phyloP scores from a whole-genome alignment of 129 eudicot species.

The Dittrichia graveolens region DNA sequence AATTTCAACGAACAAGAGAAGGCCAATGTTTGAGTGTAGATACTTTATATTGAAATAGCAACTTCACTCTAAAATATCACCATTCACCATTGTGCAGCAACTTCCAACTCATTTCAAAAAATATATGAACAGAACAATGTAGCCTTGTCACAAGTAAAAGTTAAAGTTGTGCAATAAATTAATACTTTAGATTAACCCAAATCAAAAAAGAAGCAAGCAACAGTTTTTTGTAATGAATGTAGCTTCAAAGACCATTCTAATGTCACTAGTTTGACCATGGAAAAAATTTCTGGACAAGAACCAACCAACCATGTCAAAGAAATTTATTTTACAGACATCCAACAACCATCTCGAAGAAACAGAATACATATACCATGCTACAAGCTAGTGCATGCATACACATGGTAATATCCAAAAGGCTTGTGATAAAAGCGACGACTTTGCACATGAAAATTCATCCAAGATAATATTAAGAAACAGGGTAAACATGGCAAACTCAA shows the following conservation, averaged over 20 bases:
- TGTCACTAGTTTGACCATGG: slow-evolving; percentile 10
- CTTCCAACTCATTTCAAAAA: neutral
- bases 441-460: neutral
- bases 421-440: neutral
- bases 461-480: neutral
- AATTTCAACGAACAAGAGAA: slow-evolving; percentile 23
- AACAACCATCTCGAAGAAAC: slow-evolving; percentile 6
- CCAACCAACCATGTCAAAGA: neutral
- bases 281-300: too few species aligned
- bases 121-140: neutral
- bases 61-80: slow-evolving; percentile 12
- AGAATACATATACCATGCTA: neutral
- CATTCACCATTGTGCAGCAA: slow-evolving; percentile 4
- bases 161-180: neutral
- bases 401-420: neutral
- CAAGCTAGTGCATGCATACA: neutral
- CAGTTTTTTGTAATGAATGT: neutral
- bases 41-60: slow-evolving; percentile 18
- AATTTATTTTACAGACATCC: neutral
- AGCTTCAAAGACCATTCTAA: neutral
- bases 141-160: neutral
- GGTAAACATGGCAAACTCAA: neutral
- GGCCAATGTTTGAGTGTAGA: slow-evolving; percentile 5
- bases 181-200: neutral
- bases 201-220: neutral